phyloP scores from a whole-genome alignment of 108 stramenopile species.

The Bacterosira constricta region DNA sequence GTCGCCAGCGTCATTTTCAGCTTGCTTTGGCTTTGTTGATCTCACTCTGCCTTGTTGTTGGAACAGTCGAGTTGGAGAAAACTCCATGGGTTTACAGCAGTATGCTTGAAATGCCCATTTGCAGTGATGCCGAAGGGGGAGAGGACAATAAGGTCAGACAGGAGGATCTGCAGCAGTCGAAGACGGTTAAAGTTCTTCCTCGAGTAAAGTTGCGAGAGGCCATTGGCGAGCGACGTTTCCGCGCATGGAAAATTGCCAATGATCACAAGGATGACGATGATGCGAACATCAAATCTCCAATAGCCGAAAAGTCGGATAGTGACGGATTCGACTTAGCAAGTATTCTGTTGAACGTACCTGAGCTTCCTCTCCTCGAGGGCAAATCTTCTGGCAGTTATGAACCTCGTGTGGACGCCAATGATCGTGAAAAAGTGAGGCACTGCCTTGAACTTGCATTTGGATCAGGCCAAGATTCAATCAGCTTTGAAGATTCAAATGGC shows the following conservation, averaged over 20 bases:
- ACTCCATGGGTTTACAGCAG: slow-evolving; percentile 76
- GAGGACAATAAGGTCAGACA: background rate
- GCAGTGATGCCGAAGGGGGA: slow-evolving; percentile 3
- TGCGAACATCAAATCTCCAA: slow-evolving; percentile 29
- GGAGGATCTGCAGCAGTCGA: background rate
- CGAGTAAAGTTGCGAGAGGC: slow-evolving; percentile 71
- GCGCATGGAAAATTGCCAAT: slow-evolving; percentile 70
- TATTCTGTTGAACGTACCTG: slow-evolving; percentile 49
- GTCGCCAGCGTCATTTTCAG: too few species aligned
- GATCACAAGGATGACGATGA: slow-evolving; percentile 59
- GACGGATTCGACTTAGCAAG: slow-evolving; percentile 54
- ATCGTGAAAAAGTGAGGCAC: slow-evolving; percentile 71
- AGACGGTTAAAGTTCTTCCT: slow-evolving; percentile 12
- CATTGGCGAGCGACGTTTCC: slow-evolving; percentile 74
- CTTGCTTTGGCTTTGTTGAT: too few species aligned
- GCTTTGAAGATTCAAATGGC: slow-evolving; percentile 71
- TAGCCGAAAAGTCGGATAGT: slow-evolving; percentile 34
- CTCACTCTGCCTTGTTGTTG: too few species aligned
- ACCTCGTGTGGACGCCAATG: slow-evolving; percentile 66
- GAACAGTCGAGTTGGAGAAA: slow-evolving; percentile 73
- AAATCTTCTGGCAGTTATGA: slow-evolving; percentile 32
- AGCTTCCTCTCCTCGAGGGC: slow-evolving; percentile 38
- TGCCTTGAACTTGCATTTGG: slow-evolving; percentile 67
- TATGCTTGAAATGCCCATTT: slow-evolving; percentile 55
- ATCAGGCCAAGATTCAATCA: slow-evolving; percentile 12